These are phyloP conservation scores for Salmacisia buchloeana DNA, from an alignment of 1,284 basidiomycete species.

Conservation along the genomic window DNA sequence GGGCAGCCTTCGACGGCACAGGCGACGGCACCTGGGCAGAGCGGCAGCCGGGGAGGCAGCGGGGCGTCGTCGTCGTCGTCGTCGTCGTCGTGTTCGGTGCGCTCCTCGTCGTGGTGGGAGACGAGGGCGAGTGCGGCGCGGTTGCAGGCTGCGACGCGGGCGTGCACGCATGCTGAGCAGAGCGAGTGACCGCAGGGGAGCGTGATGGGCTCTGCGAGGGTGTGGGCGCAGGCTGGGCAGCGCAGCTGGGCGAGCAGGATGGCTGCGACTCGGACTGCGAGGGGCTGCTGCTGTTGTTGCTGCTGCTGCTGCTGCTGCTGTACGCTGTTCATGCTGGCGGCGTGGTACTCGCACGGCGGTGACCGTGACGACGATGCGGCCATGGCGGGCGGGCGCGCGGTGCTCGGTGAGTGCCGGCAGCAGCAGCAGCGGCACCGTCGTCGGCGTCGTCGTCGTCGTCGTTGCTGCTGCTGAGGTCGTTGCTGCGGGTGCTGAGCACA, in stretches of 20 bases:
- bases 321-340: neutral
- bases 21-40: slow-evolving; percentile 32
- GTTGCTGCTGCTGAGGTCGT: too few species aligned
- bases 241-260: slow-evolving; percentile 21
- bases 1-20: slow-evolving; percentile 33
- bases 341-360: too few species aligned
- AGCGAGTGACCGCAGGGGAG: slow-evolving; percentile 41
- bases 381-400: too few species aligned
- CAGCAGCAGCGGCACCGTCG: too few species aligned
- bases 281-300: neutral
- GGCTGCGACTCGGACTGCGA: neutral
- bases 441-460: too few species aligned
- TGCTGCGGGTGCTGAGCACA: too few species aligned
- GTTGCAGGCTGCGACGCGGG: slow-evolving; percentile 8
- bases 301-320: neutral
- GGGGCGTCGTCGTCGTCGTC: slow-evolving; percentile 24
- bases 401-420: too few species aligned
- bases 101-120: neutral
- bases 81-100: slow-evolving; percentile 13
- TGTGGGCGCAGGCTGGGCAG: slow-evolving; percentile 27
- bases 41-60: slow-evolving; percentile 36
- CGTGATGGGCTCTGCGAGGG: slow-evolving; percentile 33
- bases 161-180: slow-evolving; percentile 26
- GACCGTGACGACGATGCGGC: too few species aligned
- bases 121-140: neutral